Evolutionary conservation across 1,139 yeast genomes (phyloP).

Genomic region (Sugiyamaella xylanicola): DNA sequence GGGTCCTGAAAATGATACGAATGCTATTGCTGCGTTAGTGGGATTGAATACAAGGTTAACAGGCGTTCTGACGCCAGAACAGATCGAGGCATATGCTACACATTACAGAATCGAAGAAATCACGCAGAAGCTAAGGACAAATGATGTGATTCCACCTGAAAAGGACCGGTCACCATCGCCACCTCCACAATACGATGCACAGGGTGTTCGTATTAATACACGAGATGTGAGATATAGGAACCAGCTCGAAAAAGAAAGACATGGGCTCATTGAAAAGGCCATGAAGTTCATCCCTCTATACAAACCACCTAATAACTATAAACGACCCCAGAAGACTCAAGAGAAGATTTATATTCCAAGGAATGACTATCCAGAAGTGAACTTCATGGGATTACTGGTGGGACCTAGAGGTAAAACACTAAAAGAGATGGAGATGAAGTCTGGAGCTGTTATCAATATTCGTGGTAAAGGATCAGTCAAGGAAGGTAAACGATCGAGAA

Average conservation of each 20-base stretch:
- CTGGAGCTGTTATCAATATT: conserved; percentile 85
- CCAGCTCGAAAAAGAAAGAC: conserved; percentile 75
- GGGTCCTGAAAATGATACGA: conserved; percentile 39
- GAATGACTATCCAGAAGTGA: conserved; percentile 85
- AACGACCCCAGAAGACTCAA: conserved; percentile 67
- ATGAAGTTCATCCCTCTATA: conserved; percentile 73
- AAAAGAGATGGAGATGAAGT: conserved; percentile 73
- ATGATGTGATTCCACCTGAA: conserved; percentile 47
- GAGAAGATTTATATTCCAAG: conserved; percentile 88
- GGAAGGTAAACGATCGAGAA: conserved; percentile 67
- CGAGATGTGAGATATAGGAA: conserved; percentile 67
- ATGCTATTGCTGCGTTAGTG: conserved; percentile 39
- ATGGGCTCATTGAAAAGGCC: conserved; percentile 72
- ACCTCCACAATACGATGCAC: conserved; percentile 83
- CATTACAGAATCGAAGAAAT: conserved; percentile 80
- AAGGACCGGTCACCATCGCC: conserved; percentile 74
- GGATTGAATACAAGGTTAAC: conserved; percentile 47
- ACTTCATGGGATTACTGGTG: conserved; percentile 84
- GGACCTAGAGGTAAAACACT: conserved; percentile 97
- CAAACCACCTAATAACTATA: conserved; percentile 77
- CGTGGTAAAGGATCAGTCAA: conserved; percentile 95
- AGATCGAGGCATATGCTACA: conserved; percentile 77
- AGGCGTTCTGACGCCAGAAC: conserved; percentile 77
- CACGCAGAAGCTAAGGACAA: conserved; percentile 55
- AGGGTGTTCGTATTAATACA: conserved; percentile 84